Evolutionary conservation across 345 rosid species (phyloP).

Genomic region (Corchorus capsularis): DNA sequence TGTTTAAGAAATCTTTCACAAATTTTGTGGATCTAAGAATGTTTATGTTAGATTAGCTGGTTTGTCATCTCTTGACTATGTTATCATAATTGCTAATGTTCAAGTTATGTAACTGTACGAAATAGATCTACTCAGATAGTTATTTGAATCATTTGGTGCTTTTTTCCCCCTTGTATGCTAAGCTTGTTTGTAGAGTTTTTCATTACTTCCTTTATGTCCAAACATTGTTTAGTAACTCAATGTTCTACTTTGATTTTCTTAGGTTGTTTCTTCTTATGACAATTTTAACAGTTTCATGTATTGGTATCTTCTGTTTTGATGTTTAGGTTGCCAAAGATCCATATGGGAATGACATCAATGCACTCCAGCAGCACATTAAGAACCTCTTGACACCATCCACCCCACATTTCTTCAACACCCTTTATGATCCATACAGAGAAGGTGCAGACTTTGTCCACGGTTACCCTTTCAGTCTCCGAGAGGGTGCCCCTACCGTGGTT

Average conservation of each 20-base stretch:
- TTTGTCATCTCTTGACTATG: too few relatives aligned
- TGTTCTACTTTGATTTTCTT: not conserved
- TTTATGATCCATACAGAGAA: conserved; percentile 38
- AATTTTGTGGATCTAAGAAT: too few relatives aligned
- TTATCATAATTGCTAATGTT: too few relatives aligned
- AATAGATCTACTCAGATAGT: too few relatives aligned
- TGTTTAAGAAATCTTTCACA: too few relatives aligned
- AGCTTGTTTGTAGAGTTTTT: not conserved
- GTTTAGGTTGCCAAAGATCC: conserved; percentile 42
- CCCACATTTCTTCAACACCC: conserved; percentile 39
- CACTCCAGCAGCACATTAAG: conserved; percentile 37
- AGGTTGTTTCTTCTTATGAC: not conserved
- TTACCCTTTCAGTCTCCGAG: conserved; percentile 40
- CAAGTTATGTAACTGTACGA: too few relatives aligned
- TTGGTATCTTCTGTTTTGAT: not conserved
- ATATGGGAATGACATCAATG: conserved; percentile 36
- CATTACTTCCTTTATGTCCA: not conserved
- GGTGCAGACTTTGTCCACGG: conserved; percentile 45
- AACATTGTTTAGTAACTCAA: not conserved
- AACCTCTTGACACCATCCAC: conserved; percentile 38
- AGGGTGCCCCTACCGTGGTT: conserved; percentile 36
- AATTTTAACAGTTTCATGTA: not conserved
- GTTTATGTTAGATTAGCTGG: too few relatives aligned
- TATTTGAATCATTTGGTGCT: not conserved
- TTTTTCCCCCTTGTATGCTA: too few relatives aligned